Evolutionary conservation across 495 filamentous ascomycete species (phyloP).

Genomic region (Penicillium pulvis): DNA sequence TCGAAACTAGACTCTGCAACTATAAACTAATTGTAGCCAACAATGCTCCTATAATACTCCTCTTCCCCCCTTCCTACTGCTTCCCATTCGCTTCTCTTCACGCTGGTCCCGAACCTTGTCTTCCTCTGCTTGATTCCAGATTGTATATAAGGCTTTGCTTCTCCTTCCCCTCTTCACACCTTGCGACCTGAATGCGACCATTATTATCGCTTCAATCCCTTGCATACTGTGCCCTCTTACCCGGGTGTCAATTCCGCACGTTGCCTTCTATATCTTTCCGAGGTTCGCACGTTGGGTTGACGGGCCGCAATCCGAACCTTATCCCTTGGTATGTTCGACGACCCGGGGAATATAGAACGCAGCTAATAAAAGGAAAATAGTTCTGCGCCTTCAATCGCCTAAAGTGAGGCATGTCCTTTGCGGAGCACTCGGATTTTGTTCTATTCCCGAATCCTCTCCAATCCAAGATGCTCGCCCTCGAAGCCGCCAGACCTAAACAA

Average conservation of each 20-base stretch:
- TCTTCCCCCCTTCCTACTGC: constrained; percentile 26
- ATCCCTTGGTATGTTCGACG: constrained; percentile 21
- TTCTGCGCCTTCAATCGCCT: background rate
- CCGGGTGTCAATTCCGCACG: constrained; percentile 17
- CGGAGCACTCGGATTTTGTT: constrained; percentile 28
- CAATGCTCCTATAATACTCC: constrained; percentile 30
- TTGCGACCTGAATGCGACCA: constrained; percentile 19
- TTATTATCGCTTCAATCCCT: constrained; percentile 12
- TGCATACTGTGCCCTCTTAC: constrained; percentile 14
- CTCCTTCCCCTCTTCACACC: background rate
- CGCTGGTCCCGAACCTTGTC: background rate
- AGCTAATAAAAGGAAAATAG: background rate
- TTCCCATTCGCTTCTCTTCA: constrained; percentile 12
- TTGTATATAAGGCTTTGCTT: constrained; percentile 13
- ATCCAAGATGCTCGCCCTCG: constrained; percentile 43
- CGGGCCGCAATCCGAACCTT: constrained; percentile 33
- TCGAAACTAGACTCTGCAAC: constrained; percentile 1
- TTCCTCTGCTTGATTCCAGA: background rate
- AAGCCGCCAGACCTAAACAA: constrained; percentile 38
- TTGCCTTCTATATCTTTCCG: constrained; percentile 20
- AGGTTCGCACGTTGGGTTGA: constrained; percentile 26
- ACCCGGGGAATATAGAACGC: background rate
- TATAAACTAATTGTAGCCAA: constrained; percentile 18
- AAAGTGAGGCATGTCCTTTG: constrained; percentile 11
- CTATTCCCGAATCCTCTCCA: constrained; percentile 20